Evolutionary conservation across 1,284 basidiomycete species (phyloP), one percentile per base, ranked within the genome.

Genomic region (Trichosporon ovoides): DNA sequence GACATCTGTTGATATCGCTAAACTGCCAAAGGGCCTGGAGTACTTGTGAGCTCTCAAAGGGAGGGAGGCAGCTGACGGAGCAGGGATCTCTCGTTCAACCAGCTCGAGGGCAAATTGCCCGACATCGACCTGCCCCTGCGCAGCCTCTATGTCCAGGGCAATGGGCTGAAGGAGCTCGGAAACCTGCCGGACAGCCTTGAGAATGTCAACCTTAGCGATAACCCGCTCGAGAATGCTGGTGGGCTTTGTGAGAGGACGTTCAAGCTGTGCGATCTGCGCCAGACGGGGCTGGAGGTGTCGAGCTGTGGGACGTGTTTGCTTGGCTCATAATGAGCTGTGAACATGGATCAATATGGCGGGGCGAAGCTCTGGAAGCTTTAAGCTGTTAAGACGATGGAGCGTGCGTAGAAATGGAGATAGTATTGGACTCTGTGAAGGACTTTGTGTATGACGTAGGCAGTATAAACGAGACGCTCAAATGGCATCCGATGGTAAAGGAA

Each of bases 21-120:
- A 33, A 18, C 24, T 48, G 13, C 43, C 43, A 16, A 28, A 10
- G 24, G 3, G 7, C 2, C 22, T 48, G 16, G 33, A 22, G 16
- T 54, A 10, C 20, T 22, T 58, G 24, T 55, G 38, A 49, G 56
- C 20, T 7, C 10, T 18, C n/a, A n/a, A n/a, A n/a, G n/a, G n/a
- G n/a, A n/a, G n/a, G 10, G 5, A n/a, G 10, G 4, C 3, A n/a
- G 16, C 50, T 40, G 49, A 53, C 49, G 6, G 9, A 16, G 7
- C 54, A 74, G 70, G 14, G 74, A 76, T 61, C 55, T 78, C 7
- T 76, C 74, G 10, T 71, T 66, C 60, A 78, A 78, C 57, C 40
- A 55, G 2, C 51, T 78, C 10, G 49, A 59, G 0, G 76, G 74
- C 12, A 18, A 57, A 9, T 50, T 74, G 3, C 73, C 73, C 0